Evolutionary conservation across 331 rosid genomes (phyloP).

Genomic region (Spiraea crenata): DNA sequence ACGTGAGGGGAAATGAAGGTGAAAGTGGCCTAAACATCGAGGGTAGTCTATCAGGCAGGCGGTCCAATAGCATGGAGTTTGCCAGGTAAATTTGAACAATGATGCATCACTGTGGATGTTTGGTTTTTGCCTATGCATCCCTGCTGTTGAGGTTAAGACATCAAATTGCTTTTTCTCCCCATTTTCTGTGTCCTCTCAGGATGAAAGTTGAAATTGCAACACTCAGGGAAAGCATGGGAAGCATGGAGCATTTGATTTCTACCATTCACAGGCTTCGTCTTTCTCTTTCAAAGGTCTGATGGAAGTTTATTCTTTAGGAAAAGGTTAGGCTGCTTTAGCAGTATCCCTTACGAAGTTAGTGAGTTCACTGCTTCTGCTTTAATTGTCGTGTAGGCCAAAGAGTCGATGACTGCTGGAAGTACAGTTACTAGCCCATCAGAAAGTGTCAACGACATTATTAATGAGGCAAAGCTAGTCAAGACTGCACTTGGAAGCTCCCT

Average conservation of each 20-base stretch:
- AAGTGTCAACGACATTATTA: conserved; percentile 49
- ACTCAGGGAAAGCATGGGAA: conserved; percentile 80
- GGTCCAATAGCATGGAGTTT: conserved; percentile 67
- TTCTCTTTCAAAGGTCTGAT: conserved; percentile 61
- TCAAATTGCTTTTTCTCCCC: conserved; percentile 16
- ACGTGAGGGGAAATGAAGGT: conserved; percentile 50
- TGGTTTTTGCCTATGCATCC: conserved; percentile 20
- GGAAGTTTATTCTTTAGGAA: background rate
- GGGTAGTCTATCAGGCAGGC: conserved; percentile 37
- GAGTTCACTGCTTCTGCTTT: background rate
- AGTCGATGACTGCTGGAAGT: conserved; percentile 39
- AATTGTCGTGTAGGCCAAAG: conserved; percentile 55
- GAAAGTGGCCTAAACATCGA: conserved; percentile 39
- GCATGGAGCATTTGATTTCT: conserved; percentile 68
- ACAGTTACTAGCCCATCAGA: conserved; percentile 36
- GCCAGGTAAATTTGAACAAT: conserved; percentile 62
- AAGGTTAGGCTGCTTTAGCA: background rate
- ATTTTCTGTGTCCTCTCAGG: conserved; percentile 31
- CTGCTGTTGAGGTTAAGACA: conserved; percentile 17
- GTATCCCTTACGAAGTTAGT: background rate
- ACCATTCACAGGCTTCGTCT: conserved; percentile 80
- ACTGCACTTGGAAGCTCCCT: conserved; percentile 93
- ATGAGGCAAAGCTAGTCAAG: conserved; percentile 73
- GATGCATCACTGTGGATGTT: conserved; percentile 22
- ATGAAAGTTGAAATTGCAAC: conserved; percentile 87